Percentiles rank a stretch among this genome's conserved stretches.
phyloP scores from a whole-genome alignment of 2,329 filamentous ascomycete genomes.

The Verticillium isaacii region DNA sequence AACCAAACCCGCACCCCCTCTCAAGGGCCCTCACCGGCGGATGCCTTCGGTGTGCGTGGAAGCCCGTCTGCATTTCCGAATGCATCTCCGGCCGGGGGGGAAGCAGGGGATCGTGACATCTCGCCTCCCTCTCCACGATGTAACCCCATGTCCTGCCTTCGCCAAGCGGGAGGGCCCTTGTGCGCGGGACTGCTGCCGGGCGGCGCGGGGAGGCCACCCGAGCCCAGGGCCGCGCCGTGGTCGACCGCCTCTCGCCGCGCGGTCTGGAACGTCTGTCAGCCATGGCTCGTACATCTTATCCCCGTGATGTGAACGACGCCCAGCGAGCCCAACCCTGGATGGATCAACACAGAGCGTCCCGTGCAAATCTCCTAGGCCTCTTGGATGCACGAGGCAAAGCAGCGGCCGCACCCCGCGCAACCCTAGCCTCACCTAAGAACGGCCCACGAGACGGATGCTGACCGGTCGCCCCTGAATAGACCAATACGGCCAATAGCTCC shows the following conservation, averaged over 20 bases:
- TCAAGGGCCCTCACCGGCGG: neutral
- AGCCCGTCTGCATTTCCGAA: neutral
- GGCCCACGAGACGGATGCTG: neutral
- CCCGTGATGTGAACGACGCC: neutral
- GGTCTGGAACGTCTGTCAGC: neutral
- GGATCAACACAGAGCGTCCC: neutral
- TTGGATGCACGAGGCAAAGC: too few relatives aligned
- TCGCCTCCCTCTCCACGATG: neutral
- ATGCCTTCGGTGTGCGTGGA: neutral
- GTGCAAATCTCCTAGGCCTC: too few relatives aligned
- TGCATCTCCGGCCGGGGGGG: neutral
- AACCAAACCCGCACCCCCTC: neutral
- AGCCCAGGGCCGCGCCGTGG: neutral
- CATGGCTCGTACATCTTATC: neutral
- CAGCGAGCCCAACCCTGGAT: neutral
- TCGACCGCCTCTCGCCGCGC: neutral
- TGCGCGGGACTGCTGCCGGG: neutral
- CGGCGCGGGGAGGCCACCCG: neutral
- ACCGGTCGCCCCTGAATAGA: neutral
- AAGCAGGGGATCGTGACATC: neutral
- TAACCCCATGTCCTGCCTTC: neutral
- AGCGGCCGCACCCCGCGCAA: neutral
- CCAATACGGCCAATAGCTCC: neutral
- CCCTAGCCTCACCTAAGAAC: neutral
- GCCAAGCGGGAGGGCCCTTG: neutral